Conservation (phyloP, 306 rosid species). For the cucumber (Cucumis sativus) region DNA sequence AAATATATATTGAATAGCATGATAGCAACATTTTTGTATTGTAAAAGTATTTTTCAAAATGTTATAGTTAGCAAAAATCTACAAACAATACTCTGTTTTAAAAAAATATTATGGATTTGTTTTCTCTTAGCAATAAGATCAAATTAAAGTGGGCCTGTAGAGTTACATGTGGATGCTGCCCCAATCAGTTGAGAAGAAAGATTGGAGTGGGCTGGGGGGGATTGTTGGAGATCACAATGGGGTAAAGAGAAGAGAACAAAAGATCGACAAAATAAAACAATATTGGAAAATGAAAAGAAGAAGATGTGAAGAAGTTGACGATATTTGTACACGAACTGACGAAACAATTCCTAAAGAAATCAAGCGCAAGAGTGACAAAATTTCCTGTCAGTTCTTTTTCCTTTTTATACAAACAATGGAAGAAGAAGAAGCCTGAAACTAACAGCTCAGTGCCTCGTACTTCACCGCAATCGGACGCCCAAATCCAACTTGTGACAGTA, state of each 20-base stretch:
- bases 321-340: constrained; percentile 41
- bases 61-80: too few relatives aligned
- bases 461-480: constrained; percentile 71
- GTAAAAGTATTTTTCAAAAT: too few relatives aligned
- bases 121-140: too few relatives aligned
- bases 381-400: constrained; percentile 35
- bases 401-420: constrained; percentile 35
- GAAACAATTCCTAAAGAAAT: neutral
- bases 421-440: constrained; percentile 8
- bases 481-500: constrained; percentile 70
- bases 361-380: constrained; percentile 43
- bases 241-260: neutral
- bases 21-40: too few relatives aligned
- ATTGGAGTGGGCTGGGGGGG: too few relatives aligned
- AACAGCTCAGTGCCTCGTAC: constrained; percentile 86
- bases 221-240: too few relatives aligned
- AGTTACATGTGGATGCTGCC: too few relatives aligned
- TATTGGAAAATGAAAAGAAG: neutral
- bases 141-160: too few relatives aligned
- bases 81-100: too few relatives aligned
- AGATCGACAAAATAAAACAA: neutral
- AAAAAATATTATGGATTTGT: too few relatives aligned
- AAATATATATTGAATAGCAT: too few relatives aligned
- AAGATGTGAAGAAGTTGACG: neutral
- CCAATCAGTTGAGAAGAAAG: too few relatives aligned